Evolutionary conservation across 2,329 filamentous ascomycete genomes (phyloP).

Genomic region (Talaromyces sp.): DNA sequence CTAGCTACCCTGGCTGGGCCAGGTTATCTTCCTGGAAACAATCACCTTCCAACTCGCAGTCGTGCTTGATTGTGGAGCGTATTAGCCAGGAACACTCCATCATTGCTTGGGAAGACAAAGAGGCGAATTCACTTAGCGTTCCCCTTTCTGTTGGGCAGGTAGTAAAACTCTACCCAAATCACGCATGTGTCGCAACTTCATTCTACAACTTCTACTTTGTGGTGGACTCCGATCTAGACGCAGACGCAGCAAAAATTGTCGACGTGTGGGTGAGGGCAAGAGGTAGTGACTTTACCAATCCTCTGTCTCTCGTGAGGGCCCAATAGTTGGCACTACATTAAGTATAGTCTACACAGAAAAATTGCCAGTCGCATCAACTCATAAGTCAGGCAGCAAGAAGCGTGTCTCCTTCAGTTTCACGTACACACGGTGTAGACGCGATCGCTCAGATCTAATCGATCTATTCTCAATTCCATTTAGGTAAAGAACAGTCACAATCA

Average conservation of each 20-base stretch:
- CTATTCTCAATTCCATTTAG: too few species aligned
- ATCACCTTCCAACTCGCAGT: slow-evolving; percentile 27
- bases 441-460: too few species aligned
- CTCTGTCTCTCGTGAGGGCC: too few species aligned
- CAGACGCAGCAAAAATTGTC: slow-evolving; percentile 56
- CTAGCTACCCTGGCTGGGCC: slow-evolving; percentile 66
- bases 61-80: slow-evolving; percentile 62
- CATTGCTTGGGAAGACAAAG: slow-evolving; percentile 53
- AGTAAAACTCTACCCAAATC: slow-evolving; percentile 71
- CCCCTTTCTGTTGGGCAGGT: slow-evolving; percentile 58
- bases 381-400: too few species aligned
- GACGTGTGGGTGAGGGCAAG: slow-evolving; percentile 63
- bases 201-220: slow-evolving; percentile 69
- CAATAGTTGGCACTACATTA: too few species aligned
- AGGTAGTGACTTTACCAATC: too few species aligned
- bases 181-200: slow-evolving; percentile 70
- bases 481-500: too few species aligned
- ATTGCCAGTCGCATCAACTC: too few species aligned
- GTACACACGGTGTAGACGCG: too few species aligned
- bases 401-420: too few species aligned
- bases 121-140: slow-evolving; percentile 28
- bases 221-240: slow-evolving; percentile 56
- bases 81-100: slow-evolving; percentile 78
- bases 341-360: too few species aligned
- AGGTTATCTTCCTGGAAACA: slow-evolving; percentile 58